Conservation (phyloP, 768 basidiomycete genomes). For the Tricholoma saponaceum region DNA sequence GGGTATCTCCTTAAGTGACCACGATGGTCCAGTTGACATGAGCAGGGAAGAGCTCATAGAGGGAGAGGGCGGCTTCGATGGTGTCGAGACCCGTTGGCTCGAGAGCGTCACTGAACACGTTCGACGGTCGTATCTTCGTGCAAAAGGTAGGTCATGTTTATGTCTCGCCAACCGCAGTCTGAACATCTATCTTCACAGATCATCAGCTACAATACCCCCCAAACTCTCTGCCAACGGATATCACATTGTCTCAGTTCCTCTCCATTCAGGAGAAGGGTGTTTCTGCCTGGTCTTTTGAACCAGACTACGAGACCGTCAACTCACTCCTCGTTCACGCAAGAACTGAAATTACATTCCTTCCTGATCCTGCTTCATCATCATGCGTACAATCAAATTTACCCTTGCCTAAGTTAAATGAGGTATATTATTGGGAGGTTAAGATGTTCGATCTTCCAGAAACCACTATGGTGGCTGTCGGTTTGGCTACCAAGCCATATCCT, state of each 20-base stretch:
- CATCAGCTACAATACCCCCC: slow-evolving; percentile 88
- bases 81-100: slow-evolving; percentile 90
- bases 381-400: slow-evolving; percentile 97
- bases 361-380: slow-evolving; percentile 91
- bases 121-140: slow-evolving; percentile 70
- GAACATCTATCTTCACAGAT: slow-evolving; percentile 38
- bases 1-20: slow-evolving; percentile 77
- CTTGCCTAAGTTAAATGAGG: slow-evolving; percentile 95
- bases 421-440: slow-evolving; percentile 99
- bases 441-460: slow-evolving; percentile 93
- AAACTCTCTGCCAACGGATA: slow-evolving; percentile 95
- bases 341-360: slow-evolving; percentile 97
- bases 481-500: slow-evolving; percentile 97
- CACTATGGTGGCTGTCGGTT: slow-evolving; percentile 87
- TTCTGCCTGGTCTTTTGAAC: slow-evolving; percentile 98
- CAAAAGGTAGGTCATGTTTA: slow-evolving; percentile 64
- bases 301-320: slow-evolving; percentile 93
- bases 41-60: slow-evolving; percentile 86
- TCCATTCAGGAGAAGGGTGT: slow-evolving; percentile 99
- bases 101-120: slow-evolving; percentile 70
- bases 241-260: slow-evolving; percentile 96
- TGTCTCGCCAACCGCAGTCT: slow-evolving; percentile 8
- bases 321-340: slow-evolving; percentile 91
- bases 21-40: slow-evolving; percentile 91
- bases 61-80: slow-evolving; percentile 91